Base-by-base conservation (phyloP, 2,329 filamentous ascomycete genomes). In the Penicillium paneum region DNA sequence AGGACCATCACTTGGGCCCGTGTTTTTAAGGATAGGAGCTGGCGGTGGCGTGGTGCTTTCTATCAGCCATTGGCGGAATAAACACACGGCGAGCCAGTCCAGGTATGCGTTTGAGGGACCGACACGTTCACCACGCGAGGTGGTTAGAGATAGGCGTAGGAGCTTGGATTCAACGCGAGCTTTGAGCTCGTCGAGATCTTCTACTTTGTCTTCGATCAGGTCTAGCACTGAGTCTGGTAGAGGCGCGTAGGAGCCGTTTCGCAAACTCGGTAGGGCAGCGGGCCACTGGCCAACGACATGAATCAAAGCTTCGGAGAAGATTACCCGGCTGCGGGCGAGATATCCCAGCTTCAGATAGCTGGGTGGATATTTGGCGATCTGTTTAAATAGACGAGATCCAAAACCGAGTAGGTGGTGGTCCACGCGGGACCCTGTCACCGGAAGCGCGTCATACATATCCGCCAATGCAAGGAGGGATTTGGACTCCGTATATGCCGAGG, bases 221-320 rank as follows among this genome's bases (percentile, higher is more conserved):
- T 97, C 91, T 10, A 97, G 79, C 0, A 97, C 90, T 0, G 83
- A 72, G 26, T 87, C 83, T 0, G 92, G 89, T 38, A 96, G 80
- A 80, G 56, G 83, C 4, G 74, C 68, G 46, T 74, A 75, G 34
- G 73, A 68, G 29, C 67, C 81, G 54, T 76, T 74, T 38, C 90
- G 85, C 34, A 97, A 82, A 64, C 90, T 90, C 26, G 88, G 83
- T 64, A 91, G 84, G 15, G 88, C 91, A 0, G 84, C 79, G 0
- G 93, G 92, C 93, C 93, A 97, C 71, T 96, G 90, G 3, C 93
- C 93, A 0, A 97, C 92, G 0, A 97, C 91, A 67, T 97, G 93
- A 49, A 96, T 90, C 45, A 97, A 80, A 0, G 92, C 91, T 76
- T 97, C 89, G 61, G 89, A 85, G 66, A 91, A 92, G 48, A 92